These are phyloP conservation scores for Phascolomyces articulosus DNA, from an alignment of 371 early-diverging fungal species.

Conservation along the genomic window DNA sequence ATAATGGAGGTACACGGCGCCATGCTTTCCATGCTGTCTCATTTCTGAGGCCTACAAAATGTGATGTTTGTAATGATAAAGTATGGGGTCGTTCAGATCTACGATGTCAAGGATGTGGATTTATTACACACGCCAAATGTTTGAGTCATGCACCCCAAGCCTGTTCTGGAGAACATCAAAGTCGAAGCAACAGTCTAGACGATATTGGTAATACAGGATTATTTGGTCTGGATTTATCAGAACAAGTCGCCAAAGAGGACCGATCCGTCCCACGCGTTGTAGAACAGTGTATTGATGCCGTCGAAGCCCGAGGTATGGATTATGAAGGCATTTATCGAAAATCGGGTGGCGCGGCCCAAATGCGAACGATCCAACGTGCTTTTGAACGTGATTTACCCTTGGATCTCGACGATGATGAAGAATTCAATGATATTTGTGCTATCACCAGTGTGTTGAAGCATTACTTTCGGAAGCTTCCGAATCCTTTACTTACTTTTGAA, in stretches of 20 bases:
- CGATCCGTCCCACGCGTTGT: slow-evolving; percentile 73
- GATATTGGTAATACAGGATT: slow-evolving; percentile 6
- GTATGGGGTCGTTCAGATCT: slow-evolving; percentile 83
- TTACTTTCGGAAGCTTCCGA: slow-evolving; percentile 91
- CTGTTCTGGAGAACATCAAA: slow-evolving; percentile 22
- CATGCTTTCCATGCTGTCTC: slow-evolving; percentile 68
- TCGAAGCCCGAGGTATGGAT: slow-evolving; percentile 79
- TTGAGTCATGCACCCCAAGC: slow-evolving; percentile 36
- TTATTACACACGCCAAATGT: slow-evolving; percentile 60
- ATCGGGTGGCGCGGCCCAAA: slow-evolving; percentile 88
- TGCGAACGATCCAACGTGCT: slow-evolving; percentile 61
- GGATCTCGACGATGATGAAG: slow-evolving; percentile 54
- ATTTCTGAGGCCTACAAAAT: slow-evolving; percentile 72
- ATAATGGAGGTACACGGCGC: neutral
- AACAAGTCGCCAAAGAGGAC: slow-evolving; percentile 31
- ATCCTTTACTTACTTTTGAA: slow-evolving; percentile 87
- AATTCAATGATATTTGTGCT: slow-evolving; percentile 67
- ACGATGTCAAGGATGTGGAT: slow-evolving; percentile 69
- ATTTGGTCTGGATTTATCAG: slow-evolving; percentile 37
- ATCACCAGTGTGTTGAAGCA: slow-evolving; percentile 95
- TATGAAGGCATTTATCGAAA: slow-evolving; percentile 94
- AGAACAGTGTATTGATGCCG: slow-evolving; percentile 74
- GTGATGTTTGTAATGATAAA: slow-evolving; percentile 85
- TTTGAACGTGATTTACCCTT: slow-evolving; percentile 54
- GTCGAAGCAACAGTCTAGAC: slow-evolving; percentile 23